A percentile compares a stretch with the other conserved stretches of the same genome.
phyloP scores from a whole-genome alignment of 441 rosid species.

The Gossypium laxum region DNA sequence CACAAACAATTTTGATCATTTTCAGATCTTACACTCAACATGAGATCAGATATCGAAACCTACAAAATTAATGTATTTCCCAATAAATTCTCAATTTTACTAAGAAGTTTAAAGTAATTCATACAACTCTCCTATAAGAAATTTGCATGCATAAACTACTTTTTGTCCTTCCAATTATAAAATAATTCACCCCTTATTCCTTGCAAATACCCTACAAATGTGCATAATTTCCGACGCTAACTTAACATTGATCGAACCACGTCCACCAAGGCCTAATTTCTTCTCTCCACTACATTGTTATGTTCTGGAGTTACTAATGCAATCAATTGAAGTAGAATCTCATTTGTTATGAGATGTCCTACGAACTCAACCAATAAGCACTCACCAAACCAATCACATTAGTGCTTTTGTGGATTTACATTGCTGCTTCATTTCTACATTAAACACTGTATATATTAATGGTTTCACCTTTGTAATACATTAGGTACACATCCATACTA shows the following conservation, averaged over 20 bases:
- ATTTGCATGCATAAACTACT: too few relatives aligned
- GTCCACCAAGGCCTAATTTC: not conserved
- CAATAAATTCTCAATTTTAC: not conserved
- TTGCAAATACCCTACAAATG: not conserved
- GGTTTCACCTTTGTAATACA: not conserved
- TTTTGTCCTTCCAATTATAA: not conserved
- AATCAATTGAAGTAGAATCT: not conserved
- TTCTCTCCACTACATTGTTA: not conserved
- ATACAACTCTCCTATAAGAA: too few relatives aligned
- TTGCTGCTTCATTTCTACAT: not conserved
- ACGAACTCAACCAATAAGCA: not conserved
- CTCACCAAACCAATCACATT: not conserved
- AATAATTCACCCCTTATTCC: not conserved
- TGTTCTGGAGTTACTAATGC: not conserved
- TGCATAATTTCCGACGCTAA: not conserved
- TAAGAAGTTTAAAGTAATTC: too few relatives aligned
- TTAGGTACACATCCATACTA: not conserved
- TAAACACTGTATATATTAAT: not conserved
- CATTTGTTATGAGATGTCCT: not conserved
- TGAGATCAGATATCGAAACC: not conserved
- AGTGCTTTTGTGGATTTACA: not conserved
- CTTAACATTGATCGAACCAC: not conserved
- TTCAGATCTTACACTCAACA: not conserved
- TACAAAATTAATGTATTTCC: not conserved
- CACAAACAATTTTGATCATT: not conserved